A percentile compares a stretch with the other conserved stretches of the same genome.
Evolutionary conservation across 176 grass and related monocot species (phyloP).

Genomic region (Thalia dealbata): DNA sequence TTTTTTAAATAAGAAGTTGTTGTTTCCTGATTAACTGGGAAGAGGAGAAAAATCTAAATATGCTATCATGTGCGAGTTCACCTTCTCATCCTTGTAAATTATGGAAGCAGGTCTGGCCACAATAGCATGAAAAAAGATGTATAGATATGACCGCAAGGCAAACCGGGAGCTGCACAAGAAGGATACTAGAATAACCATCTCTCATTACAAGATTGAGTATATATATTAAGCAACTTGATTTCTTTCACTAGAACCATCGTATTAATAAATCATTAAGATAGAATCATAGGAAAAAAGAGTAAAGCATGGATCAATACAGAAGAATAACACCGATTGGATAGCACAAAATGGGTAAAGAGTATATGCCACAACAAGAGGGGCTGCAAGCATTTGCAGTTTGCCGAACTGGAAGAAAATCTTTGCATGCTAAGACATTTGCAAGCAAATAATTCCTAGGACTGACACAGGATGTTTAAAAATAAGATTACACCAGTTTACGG

Average conservation of each 20-base stretch:
- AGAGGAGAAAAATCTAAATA: constrained; percentile 12
- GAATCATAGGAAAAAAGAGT: not conserved
- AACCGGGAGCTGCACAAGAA: constrained; percentile 65
- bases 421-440: not conserved
- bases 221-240: too few relatives aligned
- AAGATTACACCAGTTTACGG: not conserved
- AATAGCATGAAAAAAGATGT: constrained; percentile 78
- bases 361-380: not conserved
- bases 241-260: not conserved
- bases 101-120: constrained; percentile 79
- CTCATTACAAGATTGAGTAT: not conserved
- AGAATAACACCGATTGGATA: not conserved
- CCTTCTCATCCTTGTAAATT: constrained; percentile 77
- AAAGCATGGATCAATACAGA: not conserved
- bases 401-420: not conserved
- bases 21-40: constrained; percentile 7
- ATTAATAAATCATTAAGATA: not conserved
- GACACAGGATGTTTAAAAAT: not conserved
- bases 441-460: not conserved
- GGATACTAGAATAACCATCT: constrained; percentile 4
- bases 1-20: constrained; percentile 1
- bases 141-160: constrained; percentile 88
- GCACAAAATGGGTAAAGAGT: not conserved
- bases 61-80: constrained; percentile 15
- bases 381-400: not conserved